Base-by-base conservation (phyloP, 495 filamentous ascomycete species). In the Lasiosphaeriaceae sp. region DNA sequence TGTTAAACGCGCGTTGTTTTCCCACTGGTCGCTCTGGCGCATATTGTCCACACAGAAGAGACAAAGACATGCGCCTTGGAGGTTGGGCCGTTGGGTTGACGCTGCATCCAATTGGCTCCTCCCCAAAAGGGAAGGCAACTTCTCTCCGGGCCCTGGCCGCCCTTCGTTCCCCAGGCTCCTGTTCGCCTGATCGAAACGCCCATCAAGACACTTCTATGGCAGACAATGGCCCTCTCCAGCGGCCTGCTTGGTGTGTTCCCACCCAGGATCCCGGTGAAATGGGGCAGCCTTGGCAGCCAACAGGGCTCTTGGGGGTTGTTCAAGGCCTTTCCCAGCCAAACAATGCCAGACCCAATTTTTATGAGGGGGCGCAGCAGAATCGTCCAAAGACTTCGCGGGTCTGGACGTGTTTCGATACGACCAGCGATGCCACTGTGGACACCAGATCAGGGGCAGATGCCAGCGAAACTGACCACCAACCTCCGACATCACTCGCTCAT, bases 151-250 rank as follows among this genome's bases (percentile, higher is more conserved):
- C 12, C 14, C 14, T 2, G 14, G 14, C 39, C 39, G n/a, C 14
- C 39, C 39, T 43, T 43, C n/a, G n/a, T n/a, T n/a, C n/a, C n/a
- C n/a, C n/a, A 2, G 39, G 14, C 0, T 43, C 39, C 9, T 43
- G 45, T 44, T 39, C 41, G 51, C 47, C 52, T 54, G 46, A 52
- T 55, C 47, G 47, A 26, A 58, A 34, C 47, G 31, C 51, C 48
- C 22, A 37, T 12, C 46, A 55, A 48, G 43, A 53, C 47, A 39
- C 21, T 58, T 41, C 37, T 49, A 12, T 56, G 50, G 59, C 29
- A 37, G 31, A 8, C 43, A 52, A 37, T 44, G 55, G 31, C 56
- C 51, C 47, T 47, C 52, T 56, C 19, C 24, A 31, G 14, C 39
- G 39, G 16, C 39, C 39, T 43, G 3, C 1, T 17, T 11, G 39